These are phyloP conservation scores for Malus sylvestris DNA, from an alignment of 306 rosid genomes.

Conservation along the genomic window DNA sequence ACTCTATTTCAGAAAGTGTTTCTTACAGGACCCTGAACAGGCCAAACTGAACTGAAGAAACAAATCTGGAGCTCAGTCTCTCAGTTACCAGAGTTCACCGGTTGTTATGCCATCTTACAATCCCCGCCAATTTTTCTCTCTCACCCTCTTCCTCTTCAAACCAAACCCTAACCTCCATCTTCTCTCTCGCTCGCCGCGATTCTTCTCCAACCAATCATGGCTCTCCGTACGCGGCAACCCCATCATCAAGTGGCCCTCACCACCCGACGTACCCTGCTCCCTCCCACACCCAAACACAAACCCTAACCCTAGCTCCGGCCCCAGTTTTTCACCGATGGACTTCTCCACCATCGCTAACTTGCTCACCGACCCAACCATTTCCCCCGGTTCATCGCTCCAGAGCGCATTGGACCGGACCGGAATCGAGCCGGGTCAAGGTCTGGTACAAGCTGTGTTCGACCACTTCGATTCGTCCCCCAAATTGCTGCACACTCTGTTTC, in stretches of 20 bases:
- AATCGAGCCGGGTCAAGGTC: constrained; percentile 37
- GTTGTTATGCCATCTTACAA: constrained; percentile 11
- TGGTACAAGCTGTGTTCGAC: constrained; percentile 40
- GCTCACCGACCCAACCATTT: constrained; percentile 35
- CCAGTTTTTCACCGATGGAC: constrained; percentile 18
- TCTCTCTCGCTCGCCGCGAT: constrained; percentile 14
- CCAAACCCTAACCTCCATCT: constrained; percentile 16
- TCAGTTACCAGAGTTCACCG: background rate
- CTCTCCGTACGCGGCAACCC: constrained; percentile 53
- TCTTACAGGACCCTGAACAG: too few relatives aligned
- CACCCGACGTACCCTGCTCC: constrained; percentile 4
- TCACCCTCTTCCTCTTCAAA: constrained; percentile 1
- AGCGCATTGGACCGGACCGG: constrained; percentile 45
- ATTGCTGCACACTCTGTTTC: constrained; percentile 53
- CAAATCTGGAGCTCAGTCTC: background rate
- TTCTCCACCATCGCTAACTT: constrained; percentile 45
- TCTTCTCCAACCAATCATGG: constrained; percentile 41
- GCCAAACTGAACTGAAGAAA: background rate
- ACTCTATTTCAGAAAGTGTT: too few relatives aligned
- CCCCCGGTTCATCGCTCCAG: constrained; percentile 49
- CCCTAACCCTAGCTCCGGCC: constrained; percentile 7
- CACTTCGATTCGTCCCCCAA: constrained; percentile 64
- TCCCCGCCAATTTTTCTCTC: constrained; percentile 12
- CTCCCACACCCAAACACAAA: background rate
- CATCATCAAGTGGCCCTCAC: constrained; percentile 45